Conservation (phyloP, 2,329 filamentous ascomycete genomes). For the Aureobasidium sp. region DNA sequence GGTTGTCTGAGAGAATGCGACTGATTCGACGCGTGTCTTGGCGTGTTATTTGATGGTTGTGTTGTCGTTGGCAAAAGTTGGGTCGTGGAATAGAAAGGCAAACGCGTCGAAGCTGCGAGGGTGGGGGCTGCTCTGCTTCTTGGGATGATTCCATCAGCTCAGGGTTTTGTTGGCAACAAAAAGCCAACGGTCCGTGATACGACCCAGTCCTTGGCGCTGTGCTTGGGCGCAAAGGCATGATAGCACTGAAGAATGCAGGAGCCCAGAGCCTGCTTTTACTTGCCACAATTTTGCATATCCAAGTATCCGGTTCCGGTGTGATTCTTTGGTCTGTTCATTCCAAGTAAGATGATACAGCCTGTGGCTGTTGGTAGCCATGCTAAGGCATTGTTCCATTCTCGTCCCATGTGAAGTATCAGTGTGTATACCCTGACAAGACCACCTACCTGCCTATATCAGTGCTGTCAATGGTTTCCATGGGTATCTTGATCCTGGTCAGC, state of each 20-base stretch:
- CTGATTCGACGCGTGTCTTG: conserved; percentile 12
- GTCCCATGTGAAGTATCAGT: not conserved
- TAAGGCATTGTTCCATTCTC: not conserved
- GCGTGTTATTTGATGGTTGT: conserved; percentile 7
- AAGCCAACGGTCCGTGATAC: conserved; percentile 3
- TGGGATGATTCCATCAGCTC: not conserved
- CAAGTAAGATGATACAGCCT: not conserved
- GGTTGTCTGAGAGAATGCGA: conserved; percentile 12
- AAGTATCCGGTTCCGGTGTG: not conserved
- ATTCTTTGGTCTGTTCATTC: not conserved
- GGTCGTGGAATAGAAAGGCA: conserved; percentile 5
- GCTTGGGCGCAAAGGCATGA: not conserved
- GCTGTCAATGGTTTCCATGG: not conserved
- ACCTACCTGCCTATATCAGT: not conserved
- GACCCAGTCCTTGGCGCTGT: not conserved
- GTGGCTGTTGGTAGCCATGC: not conserved
- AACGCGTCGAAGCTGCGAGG: conserved; percentile 6
- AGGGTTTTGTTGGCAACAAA: conserved; percentile 3
- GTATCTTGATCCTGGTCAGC: not conserved
- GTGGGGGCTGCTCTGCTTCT: not conserved
- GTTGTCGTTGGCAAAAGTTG: conserved; percentile 10
- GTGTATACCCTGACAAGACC: not conserved
- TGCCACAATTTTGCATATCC: not conserved
- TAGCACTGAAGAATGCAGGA: not conserved
- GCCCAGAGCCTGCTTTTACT: not conserved